Evolutionary conservation across 2,329 filamentous ascomycete genomes (phyloP).

Genomic region (Mycosphaerella sp.): DNA sequence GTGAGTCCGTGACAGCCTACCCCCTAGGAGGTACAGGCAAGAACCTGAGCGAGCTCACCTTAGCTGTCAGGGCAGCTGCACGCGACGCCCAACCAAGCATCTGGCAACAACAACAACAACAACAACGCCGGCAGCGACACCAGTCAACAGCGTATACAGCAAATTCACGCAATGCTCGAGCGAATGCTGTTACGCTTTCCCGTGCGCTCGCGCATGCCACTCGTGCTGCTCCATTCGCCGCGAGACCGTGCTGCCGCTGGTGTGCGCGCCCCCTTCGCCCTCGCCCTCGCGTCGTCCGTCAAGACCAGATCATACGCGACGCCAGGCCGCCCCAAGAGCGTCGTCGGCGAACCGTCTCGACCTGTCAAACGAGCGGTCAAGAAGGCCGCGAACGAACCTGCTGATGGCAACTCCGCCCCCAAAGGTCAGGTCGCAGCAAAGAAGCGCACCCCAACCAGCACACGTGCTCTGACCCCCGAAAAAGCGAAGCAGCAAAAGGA

Average conservation of each 20-base stretch:
- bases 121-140: neutral
- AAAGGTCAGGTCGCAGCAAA: slow-evolving; percentile 22
- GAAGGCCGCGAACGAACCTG: slow-evolving; percentile 18
- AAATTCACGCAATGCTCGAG: slow-evolving; percentile 18
- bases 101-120: neutral
- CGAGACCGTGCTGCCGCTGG: slow-evolving; percentile 1
- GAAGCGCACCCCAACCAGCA: slow-evolving; percentile 15
- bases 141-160: neutral
- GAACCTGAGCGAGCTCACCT: no score
- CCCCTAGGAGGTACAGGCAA: no score
- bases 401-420: slow-evolving; percentile 18
- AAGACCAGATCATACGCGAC: slow-evolving; percentile 23
- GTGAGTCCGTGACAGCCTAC: no score
- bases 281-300: neutral
- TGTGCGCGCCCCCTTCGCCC: slow-evolving; percentile 11
- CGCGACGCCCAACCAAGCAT: no score
- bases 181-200: slow-evolving; percentile 23
- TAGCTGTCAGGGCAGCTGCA: no score
- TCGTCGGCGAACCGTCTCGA: slow-evolving; percentile 30
- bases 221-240: neutral
- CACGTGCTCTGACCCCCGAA: slow-evolving; percentile 22
- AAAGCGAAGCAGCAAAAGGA: slow-evolving; percentile 23
- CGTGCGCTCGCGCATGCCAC: slow-evolving; percentile 19
- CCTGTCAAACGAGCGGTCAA: slow-evolving; percentile 30
- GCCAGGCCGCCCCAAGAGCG: slow-evolving; percentile 29